A percentile compares a stretch with the other conserved stretches of the same genome.
phyloP scores from a whole-genome alignment of 192 early-diverging fungal genomes.

The Linnemannia elongata region DNA sequence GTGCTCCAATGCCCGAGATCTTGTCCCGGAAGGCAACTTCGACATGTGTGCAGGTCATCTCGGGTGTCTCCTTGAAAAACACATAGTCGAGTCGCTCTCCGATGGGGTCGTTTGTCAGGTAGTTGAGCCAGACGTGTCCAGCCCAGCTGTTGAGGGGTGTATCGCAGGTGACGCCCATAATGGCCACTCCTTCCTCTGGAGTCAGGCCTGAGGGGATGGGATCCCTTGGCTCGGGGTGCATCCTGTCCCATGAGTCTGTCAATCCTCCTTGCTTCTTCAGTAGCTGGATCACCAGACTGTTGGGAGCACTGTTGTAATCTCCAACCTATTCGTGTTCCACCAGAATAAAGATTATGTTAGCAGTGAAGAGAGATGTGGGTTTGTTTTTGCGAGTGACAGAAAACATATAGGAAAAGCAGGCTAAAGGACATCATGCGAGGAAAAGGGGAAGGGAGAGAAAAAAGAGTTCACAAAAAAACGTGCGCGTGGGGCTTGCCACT shows the following conservation, averaged over 20 bases:
- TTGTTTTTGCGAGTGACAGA: background rate
- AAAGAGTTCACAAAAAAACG: background rate
- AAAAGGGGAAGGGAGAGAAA: background rate
- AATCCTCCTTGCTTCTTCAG: conserved; percentile 62
- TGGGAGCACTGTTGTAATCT: conserved; percentile 66
- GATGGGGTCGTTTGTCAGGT: conserved; percentile 31
- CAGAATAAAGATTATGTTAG: background rate
- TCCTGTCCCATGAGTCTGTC: conserved; percentile 64
- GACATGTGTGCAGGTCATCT: conserved; percentile 52
- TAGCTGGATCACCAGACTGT: conserved; percentile 58
- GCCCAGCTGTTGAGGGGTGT: conserved; percentile 68
- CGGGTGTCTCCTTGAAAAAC: conserved; percentile 61
- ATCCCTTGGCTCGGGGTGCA: conserved; percentile 48
- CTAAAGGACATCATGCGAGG: background rate
- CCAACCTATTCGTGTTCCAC: conserved; percentile 56
- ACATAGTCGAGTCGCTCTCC: conserved; percentile 70
- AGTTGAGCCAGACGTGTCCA: conserved; percentile 57
- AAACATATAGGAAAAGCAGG: background rate
- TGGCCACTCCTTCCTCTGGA: conserved; percentile 51
- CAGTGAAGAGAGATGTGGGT: background rate
- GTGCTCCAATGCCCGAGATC: conserved; percentile 38
- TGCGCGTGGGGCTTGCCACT: background rate
- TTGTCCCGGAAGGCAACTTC: conserved; percentile 47
- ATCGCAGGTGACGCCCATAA: conserved; percentile 69
- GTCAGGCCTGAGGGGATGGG: conserved; percentile 41